Base-by-base conservation (phyloP, 192 early-diverging fungal species). In the Oehlia diaphana region DNA sequence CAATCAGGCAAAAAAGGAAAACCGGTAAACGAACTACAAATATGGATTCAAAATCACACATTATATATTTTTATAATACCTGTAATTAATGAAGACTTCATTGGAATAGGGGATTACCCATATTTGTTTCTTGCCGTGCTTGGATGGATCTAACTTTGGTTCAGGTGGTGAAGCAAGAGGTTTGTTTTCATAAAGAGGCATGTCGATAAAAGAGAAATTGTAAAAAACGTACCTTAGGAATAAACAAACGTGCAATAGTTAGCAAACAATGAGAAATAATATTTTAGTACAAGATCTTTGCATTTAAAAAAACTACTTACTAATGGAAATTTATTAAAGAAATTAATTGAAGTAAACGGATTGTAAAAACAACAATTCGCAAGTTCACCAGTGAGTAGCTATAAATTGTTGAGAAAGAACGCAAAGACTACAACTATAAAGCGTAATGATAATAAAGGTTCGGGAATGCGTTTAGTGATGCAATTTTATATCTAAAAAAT, bases 41-140 rank as follows among this genome's bases (percentile, higher is more conserved):
- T 10, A 12, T 14, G 10, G 70, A 39, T 47, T 66, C 28, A 28
- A 31, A 23, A 71, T 39, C 10, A 44, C 21, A 16, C n/a, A n/a
- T n/a, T 44, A 33, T 50, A 35, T 3, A 28, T 23, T 10, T 74
- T 62, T 72, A 42, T 26, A 66, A 81, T 90, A 90, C 90, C 88
- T 86, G 62, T 91, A 91, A 47, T 49, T 80, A 28, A 90, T 85
- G 44, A 91, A 91, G 76, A 90, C 81, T 82, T 91, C 90, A 53
- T 87, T 85, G 8, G 88, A 90, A 69, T 85, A 85, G 12, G 79
- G 75, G 74, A 90, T 85, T 76, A 89, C 83, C 83, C 84, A 90
- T 39, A 90, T 89, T 63, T 83, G 83, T 19, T 53, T 67, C 33
- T 88, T 86, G 12, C 63, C 72, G 10, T 86, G 28, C n/a, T 69